These are phyloP conservation scores for Kazachstania sp. DNA, from an alignment of 1,139 yeast species.

Conservation along the genomic window DNA sequence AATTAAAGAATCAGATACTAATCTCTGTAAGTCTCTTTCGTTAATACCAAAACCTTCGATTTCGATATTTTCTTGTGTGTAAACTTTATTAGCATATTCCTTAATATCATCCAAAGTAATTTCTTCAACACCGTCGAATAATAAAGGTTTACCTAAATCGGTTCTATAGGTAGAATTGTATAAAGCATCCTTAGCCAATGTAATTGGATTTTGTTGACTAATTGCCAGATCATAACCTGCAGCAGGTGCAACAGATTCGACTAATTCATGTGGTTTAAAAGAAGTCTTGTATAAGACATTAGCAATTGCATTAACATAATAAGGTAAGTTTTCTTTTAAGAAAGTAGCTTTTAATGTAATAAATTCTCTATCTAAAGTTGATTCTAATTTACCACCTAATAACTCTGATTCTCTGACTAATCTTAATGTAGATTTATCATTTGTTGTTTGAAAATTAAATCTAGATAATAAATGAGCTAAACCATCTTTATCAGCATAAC, in stretches of 20 bases:
- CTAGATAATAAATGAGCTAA: slow-evolving; percentile 77
- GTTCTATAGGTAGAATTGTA: slow-evolving; percentile 76
- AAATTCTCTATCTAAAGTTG: slow-evolving; percentile 74
- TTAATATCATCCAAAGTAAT: slow-evolving; percentile 59
- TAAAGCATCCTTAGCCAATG: slow-evolving; percentile 67
- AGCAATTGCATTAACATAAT: slow-evolving; percentile 79
- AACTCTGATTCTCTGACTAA: slow-evolving; percentile 91
- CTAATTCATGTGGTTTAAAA: slow-evolving; percentile 74
- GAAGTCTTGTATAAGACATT: slow-evolving; percentile 65
- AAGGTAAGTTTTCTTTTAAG: slow-evolving; percentile 83
- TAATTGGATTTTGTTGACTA: slow-evolving; percentile 45
- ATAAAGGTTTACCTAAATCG: slow-evolving; percentile 82
- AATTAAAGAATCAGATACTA: slow-evolving; percentile 62
- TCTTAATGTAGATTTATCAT: slow-evolving; percentile 80
- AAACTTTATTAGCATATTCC: slow-evolving; percentile 58
- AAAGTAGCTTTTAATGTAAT: slow-evolving; percentile 73
- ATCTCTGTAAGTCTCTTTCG: slow-evolving; percentile 58
- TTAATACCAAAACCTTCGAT: slow-evolving; percentile 69
- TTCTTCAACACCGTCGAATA: slow-evolving; percentile 55
- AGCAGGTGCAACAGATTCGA: slow-evolving; percentile 74
- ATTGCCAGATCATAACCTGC: slow-evolving; percentile 50
- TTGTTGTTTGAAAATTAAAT: slow-evolving; percentile 79
- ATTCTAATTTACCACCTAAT: slow-evolving; percentile 72
- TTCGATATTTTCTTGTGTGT: slow-evolving; percentile 62
- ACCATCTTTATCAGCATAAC: slow-evolving; percentile 70